Conservation (phyloP, 192 early-diverging fungal genomes). For the Geranomyces variabilis region DNA sequence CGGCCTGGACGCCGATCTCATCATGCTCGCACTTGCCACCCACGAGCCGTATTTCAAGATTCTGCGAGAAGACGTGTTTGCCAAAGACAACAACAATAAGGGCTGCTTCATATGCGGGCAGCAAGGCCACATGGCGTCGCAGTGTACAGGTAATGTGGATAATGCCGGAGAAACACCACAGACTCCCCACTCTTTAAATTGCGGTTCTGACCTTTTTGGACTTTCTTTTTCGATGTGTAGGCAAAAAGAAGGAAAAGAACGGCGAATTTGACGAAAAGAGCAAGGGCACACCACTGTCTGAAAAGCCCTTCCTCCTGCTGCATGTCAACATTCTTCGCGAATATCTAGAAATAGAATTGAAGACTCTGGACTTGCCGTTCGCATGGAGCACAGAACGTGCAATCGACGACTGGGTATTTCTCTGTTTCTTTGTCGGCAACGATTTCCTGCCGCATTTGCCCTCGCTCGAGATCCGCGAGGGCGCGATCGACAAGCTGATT, state of each 20-base stretch:
- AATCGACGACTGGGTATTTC: conserved; percentile 94
- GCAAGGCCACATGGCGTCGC: conserved; percentile 43
- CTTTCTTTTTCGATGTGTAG: conserved; percentile 30
- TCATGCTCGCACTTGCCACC: conserved; percentile 93
- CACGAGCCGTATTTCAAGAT: conserved; percentile 98
- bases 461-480: conserved; percentile 91
- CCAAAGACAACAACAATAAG: conserved; percentile 52
- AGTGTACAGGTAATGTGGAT: conserved; percentile 51
- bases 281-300: background rate
- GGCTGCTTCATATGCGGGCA: conserved; percentile 61
- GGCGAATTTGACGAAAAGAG: conserved; percentile 54
- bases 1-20: conserved; percentile 96
- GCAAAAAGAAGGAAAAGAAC: conserved; percentile 56
- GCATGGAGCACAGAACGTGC: conserved; percentile 86
- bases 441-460: conserved; percentile 96
- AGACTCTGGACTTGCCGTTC: conserved; percentile 53
- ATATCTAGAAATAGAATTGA: conserved; percentile 90
- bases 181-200: no score
- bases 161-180: background rate
- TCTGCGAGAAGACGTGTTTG: conserved; percentile 93
- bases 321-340: conserved; percentile 88
- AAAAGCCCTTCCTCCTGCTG: conserved; percentile 66
- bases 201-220: no score
- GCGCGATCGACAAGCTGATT: conserved; percentile 69
- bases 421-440: conserved; percentile 95